Base-by-base conservation (phyloP, 1,139 yeast species). In the Nakaseomyces nivariensis region DNA sequence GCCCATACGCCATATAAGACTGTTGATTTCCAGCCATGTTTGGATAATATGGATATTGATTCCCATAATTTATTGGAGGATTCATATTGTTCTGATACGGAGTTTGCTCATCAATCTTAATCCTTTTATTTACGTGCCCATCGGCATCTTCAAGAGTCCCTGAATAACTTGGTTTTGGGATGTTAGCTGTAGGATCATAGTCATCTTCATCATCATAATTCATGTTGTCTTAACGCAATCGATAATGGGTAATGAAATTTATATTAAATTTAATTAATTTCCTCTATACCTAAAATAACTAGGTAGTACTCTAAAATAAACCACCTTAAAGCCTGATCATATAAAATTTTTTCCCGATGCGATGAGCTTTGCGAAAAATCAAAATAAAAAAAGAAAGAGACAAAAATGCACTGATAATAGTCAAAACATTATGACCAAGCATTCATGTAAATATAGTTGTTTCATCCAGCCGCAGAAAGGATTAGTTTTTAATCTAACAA, bases 101-200 rank as follows among this genome's bases (percentile, higher is more conserved):
- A 4, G 24, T 11, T 8, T 41, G 10, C n/a, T 29, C 44, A 13
- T 27, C n/a, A 4, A 41, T 5, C 5, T 29, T 29, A 1, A 13
- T n/a, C 34, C 25, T 41, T 24, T 43, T 32, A 43, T 34, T 24
- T 5, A 33, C 10, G 9, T 32, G 25, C 9, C 37, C 32, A 17
- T 37, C 31, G 4, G 40, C 43, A n/a, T 33, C 26, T 11, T 48
- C 49, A 13, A 56, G 24, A 17, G 54, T 54, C 2, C 67, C 67
- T 7, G 66, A 61, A 24, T 56, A 62, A 5, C 63, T 54, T 1
- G 67, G 67, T 45, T 52, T 58, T 5, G 67, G 67, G 22, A 61
- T 42, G 25, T 33, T 45, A 13, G 32, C 11, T 13, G 25, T 27
- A 10, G 41, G 37, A 38, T 36, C 49, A 41, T 41, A 41, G 13